A percentile compares a stretch with the other conserved stretches of the same genome.
Evolutionary conservation across 129 eudicot species (phyloP).

Genomic region (Arctium lappa): DNA sequence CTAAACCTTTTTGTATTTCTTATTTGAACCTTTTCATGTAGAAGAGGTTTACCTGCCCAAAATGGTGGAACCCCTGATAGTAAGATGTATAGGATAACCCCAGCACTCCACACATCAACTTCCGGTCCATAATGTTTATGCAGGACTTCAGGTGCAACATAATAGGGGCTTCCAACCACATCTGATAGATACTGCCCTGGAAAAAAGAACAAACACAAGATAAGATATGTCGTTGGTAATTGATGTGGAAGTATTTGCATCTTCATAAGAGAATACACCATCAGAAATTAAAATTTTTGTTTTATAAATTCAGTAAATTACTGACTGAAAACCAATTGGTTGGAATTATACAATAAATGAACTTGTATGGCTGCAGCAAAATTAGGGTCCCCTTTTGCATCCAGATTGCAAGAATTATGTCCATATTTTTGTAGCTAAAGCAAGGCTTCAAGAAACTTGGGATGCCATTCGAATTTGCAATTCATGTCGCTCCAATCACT

Average conservation of each 20-base stretch:
- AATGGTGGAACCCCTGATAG: conserved; percentile 62
- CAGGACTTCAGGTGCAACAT: conserved; percentile 64
- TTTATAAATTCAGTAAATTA: too few species aligned
- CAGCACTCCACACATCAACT: conserved; percentile 68
- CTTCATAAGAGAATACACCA: neutral
- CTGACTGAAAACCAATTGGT: neutral
- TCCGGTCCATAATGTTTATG: conserved; percentile 55
- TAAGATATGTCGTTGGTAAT: neutral
- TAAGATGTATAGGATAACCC: conserved; percentile 55
- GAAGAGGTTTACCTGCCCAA: conserved; percentile 49
- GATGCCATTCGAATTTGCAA: too few species aligned
- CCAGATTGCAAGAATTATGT: too few species aligned
- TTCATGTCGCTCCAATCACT: too few species aligned
- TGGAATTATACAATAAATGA: neutral
- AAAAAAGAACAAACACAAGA: neutral
- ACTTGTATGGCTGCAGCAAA: too few species aligned
- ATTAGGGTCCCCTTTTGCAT: too few species aligned
- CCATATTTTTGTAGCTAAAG: too few species aligned
- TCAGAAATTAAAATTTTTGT: neutral
- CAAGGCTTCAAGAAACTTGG: too few species aligned
- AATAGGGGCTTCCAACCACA: conserved; percentile 68
- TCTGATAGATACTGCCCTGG: conserved; percentile 52
- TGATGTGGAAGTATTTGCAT: neutral
- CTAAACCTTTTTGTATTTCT: neutral
- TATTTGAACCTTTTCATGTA: neutral